Percentiles rank a stretch among this genome's conserved stretches.
Conservation (phyloP, 768 basidiomycete genomes). For the Phylloporus rhodoxanthus region DNA sequence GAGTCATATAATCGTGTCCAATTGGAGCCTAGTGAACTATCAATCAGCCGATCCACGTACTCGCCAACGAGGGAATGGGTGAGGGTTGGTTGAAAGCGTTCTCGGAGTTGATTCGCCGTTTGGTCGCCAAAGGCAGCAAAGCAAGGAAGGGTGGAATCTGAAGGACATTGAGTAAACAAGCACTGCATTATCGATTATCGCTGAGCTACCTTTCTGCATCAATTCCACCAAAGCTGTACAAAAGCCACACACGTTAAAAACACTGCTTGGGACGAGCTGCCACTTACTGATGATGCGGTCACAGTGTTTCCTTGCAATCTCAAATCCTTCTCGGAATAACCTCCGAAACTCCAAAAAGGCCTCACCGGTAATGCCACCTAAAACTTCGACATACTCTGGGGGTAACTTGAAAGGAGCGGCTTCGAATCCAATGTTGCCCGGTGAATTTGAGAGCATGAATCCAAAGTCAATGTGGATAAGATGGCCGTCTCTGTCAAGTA, state of each 20-base stretch:
- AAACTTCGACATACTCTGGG: conserved; percentile 90
- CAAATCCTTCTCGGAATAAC: conserved; percentile 90
- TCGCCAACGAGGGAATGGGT: conserved; percentile 82
- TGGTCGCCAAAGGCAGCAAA: conserved; percentile 88
- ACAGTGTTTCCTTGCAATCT: conserved; percentile 90
- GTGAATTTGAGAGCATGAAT: conserved; percentile 95
- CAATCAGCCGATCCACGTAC: conserved; percentile 84
- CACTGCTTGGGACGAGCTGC: background rate
- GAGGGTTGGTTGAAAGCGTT: conserved; percentile 88
- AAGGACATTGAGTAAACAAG: background rate
- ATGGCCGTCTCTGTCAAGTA: conserved; percentile 92
- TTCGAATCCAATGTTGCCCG: conserved; percentile 96
- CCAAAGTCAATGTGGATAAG: conserved; percentile 98
- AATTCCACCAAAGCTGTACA: conserved; percentile 79
- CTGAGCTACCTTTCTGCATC: conserved; percentile 83
- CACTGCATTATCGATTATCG: background rate
- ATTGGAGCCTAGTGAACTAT: conserved; percentile 83
- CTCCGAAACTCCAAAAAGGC: conserved; percentile 79
- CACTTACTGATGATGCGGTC: conserved; percentile 87
- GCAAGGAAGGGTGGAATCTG: conserved; percentile 87
- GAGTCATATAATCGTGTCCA: conserved; percentile 98
- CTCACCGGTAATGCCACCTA: conserved; percentile 76
- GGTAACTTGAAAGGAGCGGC: conserved; percentile 99
- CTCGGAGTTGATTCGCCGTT: conserved; percentile 81
- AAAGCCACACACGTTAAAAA: conserved; percentile 1